Percentiles rank a stretch among this genome's conserved stretches.
Evolutionary conservation across 2,329 filamentous ascomycete genomes (phyloP).

Genomic region (Arthrocladium fulminans): DNA sequence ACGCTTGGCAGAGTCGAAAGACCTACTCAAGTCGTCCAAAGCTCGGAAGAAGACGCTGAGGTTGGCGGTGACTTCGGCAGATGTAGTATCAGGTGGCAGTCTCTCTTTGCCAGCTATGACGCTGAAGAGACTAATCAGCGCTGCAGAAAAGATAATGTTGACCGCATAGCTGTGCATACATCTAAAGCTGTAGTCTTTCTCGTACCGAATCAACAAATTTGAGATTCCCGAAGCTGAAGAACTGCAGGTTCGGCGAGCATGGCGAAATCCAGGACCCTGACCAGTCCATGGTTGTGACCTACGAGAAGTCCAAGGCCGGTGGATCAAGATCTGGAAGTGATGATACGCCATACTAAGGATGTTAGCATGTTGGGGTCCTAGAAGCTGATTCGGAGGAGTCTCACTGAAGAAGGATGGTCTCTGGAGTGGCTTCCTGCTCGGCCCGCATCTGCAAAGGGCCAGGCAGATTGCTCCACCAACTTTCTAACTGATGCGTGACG

Average conservation of each 20-base stretch:
- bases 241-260: slow-evolving; percentile 4
- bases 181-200: slow-evolving; percentile 1
- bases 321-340: slow-evolving; percentile 8
- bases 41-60: background rate
- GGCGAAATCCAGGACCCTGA: background rate
- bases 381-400: background rate
- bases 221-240: slow-evolving; percentile 2
- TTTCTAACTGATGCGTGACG: background rate
- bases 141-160: slow-evolving; percentile 7
- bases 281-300: background rate
- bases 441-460: background rate
- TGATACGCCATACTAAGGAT: slow-evolving; percentile 3
- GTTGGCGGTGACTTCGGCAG: background rate
- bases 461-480: background rate
- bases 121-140: slow-evolving; percentile 6
- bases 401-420: slow-evolving; percentile 6
- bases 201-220: background rate
- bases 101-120: background rate
- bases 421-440: background rate
- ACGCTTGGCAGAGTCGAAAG: background rate
- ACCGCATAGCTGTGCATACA: slow-evolving; percentile 7
- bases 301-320: slow-evolving; percentile 7
- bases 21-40: background rate
- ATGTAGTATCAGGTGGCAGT: background rate
- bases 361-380: background rate